phyloP scores from a whole-genome alignment of 2,329 filamentous ascomycete genomes.

The Daldinia eschscholtzii region DNA sequence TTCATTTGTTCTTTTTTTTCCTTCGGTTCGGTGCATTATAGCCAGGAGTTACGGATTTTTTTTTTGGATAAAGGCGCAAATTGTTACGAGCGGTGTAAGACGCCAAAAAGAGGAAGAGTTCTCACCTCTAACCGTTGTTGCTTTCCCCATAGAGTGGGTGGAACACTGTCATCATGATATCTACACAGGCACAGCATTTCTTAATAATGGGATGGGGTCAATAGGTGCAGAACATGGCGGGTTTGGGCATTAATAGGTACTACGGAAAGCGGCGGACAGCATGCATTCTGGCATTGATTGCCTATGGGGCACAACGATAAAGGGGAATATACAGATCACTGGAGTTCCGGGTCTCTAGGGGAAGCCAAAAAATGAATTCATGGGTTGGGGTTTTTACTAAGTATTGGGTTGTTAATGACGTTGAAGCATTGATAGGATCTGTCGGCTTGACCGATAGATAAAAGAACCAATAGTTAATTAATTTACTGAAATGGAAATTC shows the following conservation, averaged over 20 bases:
- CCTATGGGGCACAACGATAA: slow-evolving; percentile 17
- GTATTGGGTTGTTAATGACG: slow-evolving; percentile 13
- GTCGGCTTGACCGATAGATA: slow-evolving; percentile 33
- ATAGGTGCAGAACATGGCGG: slow-evolving; percentile 19
- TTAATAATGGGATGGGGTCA: slow-evolving; percentile 28
- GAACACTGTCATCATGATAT: slow-evolving; percentile 35
- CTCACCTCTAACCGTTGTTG: slow-evolving; percentile 22
- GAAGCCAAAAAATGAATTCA: slow-evolving; percentile 26
- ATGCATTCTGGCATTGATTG: slow-evolving; percentile 37
- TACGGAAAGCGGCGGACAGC: slow-evolving; percentile 22
- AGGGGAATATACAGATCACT: slow-evolving; percentile 33
- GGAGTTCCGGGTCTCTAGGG: slow-evolving; percentile 30
- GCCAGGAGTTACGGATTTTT: slow-evolving; percentile 36
- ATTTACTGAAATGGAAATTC: slow-evolving; percentile 36
- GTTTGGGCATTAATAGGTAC: slow-evolving; percentile 29
- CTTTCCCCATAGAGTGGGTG: slow-evolving; percentile 35
- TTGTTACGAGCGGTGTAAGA: slow-evolving; percentile 33
- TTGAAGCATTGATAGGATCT: slow-evolving; percentile 18
- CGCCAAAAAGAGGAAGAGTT: slow-evolving; percentile 28
- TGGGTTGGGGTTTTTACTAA: slow-evolving; percentile 22
- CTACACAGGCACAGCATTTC: slow-evolving; percentile 21
- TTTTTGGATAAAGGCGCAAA: slow-evolving; percentile 23
- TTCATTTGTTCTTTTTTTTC: slow-evolving; percentile 18
- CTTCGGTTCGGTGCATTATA: slow-evolving; percentile 32
- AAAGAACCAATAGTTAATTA: slow-evolving; percentile 15